Conservation (phyloP, 2,329 filamentous ascomycete species). For the Phaeosphaeria sp. region DNA sequence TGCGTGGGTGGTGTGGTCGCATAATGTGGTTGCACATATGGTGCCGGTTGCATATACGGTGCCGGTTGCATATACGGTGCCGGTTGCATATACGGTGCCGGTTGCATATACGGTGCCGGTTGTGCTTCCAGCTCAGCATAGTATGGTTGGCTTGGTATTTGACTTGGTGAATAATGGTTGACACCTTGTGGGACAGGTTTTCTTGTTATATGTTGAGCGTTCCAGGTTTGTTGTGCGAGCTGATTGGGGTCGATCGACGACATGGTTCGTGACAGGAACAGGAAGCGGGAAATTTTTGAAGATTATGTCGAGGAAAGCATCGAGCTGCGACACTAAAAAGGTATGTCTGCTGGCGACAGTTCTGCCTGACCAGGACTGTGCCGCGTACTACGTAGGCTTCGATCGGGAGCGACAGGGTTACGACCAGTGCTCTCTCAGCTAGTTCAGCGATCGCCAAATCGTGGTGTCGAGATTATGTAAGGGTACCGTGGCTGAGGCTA, state of each 20-base stretch:
- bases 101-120: too few species aligned
- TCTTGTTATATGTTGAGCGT: constrained; percentile 14
- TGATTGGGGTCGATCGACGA: constrained; percentile 12
- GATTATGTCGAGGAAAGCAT: neutral
- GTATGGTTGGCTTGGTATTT: constrained; percentile 7
- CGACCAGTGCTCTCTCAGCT: neutral
- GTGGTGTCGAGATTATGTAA: neutral
- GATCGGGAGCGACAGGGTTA: neutral
- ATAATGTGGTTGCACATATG: constrained; percentile 32
- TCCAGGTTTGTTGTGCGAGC: constrained; percentile 12
- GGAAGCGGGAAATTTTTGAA: neutral
- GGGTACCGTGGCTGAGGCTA: neutral
- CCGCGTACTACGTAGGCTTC: neutral
- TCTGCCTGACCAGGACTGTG: neutral
- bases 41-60: constrained; percentile 1
- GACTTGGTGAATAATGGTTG: constrained; percentile 14
- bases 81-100: too few species aligned
- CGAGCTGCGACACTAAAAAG: neutral
- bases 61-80: too few species aligned
- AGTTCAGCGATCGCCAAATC: neutral
- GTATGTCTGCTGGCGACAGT: neutral
- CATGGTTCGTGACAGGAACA: too few species aligned
- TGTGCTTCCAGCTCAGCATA: constrained; percentile 4
- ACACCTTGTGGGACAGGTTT: constrained; percentile 6
- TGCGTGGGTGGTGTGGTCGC: constrained; percentile 10